phyloP scores from a whole-genome alignment of 1,284 basidiomycete species.

The Rhodotorula sp. region DNA sequence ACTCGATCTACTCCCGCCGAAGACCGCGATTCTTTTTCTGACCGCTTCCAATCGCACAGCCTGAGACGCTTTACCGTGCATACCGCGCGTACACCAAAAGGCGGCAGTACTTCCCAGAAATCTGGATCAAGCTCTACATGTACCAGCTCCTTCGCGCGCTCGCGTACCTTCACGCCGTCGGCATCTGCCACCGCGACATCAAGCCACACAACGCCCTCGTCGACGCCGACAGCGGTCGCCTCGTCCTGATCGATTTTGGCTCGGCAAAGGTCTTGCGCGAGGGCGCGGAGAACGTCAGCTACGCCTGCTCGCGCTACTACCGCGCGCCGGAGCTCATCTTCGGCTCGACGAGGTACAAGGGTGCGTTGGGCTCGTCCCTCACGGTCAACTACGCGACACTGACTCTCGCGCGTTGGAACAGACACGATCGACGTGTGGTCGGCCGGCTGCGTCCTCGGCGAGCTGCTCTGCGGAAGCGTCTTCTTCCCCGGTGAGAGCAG shows the following conservation, averaged over 20 bases:
- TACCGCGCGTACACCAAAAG: constrained; percentile 75
- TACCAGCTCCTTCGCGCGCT: constrained; percentile 55
- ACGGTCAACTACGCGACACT: too few species aligned
- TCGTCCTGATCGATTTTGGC: constrained; percentile 70
- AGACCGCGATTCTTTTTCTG: too few species aligned
- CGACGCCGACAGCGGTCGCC: constrained; percentile 80
- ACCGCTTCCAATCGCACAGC: constrained; percentile 46
- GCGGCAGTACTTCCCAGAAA: constrained; percentile 97
- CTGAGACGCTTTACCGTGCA: constrained; percentile 90
- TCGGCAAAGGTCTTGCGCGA: constrained; percentile 93
- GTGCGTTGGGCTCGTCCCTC: neutral
- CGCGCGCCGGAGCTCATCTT: constrained; percentile 99
- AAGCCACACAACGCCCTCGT: constrained; percentile 97
- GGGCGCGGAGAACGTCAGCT: constrained; percentile 97
- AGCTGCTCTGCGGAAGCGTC: constrained; percentile 96
- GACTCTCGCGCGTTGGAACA: too few species aligned
- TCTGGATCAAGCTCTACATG: constrained; percentile 80
- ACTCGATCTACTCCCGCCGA: too few species aligned
- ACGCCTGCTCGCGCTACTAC: constrained; percentile 98
- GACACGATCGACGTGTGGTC: constrained; percentile 67
- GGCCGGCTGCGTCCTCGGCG: constrained; percentile 98
- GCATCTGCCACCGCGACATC: constrained; percentile 81
- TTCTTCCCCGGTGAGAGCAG: constrained; percentile 93
- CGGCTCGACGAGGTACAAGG: constrained; percentile 97
- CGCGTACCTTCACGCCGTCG: constrained; percentile 62